Percentiles rank a stretch among this genome's conserved stretches.
Conservation (phyloP, 257 asterid genomes). For the Echites panduratus region DNA sequence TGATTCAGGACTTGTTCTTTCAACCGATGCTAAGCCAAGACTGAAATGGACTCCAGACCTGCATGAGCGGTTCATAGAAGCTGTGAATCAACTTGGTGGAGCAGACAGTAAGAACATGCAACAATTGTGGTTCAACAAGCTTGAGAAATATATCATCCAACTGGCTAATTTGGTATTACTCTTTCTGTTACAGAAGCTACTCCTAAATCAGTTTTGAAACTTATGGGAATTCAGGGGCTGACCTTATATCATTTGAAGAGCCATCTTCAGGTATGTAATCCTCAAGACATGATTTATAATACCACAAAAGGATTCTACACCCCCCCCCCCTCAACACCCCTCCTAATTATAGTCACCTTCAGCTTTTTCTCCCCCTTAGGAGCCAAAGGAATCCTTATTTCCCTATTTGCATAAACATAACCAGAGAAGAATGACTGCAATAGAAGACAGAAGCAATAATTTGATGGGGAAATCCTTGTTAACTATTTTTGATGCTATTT, state of each 20-base stretch:
- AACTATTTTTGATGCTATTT: not conserved
- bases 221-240: constrained; percentile 89
- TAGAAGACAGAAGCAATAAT: not conserved
- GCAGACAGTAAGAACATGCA: constrained; percentile 78
- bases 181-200: constrained; percentile 74
- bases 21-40: constrained; percentile 98
- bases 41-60: constrained; percentile 93
- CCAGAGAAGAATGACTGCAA: not conserved
- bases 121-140: constrained; percentile 4
- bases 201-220: constrained; percentile 93
- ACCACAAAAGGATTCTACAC: not conserved
- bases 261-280: constrained; percentile 76
- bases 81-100: constrained; percentile 96
- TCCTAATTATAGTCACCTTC: not conserved
- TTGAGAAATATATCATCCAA: constrained; percentile 23
- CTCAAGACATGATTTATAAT: constrained; percentile 11
- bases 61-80: constrained; percentile 82
- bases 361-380: not conserved
- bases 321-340: not conserved
- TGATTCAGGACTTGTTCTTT: constrained; percentile 86
- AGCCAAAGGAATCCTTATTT: not conserved
- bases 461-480: not conserved
- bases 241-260: constrained; percentile 92
- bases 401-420: not conserved
- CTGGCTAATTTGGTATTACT: constrained; percentile 21